Evolutionary conservation across 139 green algal species (phyloP).

Genomic region (Tetradesmus obliquus): DNA sequence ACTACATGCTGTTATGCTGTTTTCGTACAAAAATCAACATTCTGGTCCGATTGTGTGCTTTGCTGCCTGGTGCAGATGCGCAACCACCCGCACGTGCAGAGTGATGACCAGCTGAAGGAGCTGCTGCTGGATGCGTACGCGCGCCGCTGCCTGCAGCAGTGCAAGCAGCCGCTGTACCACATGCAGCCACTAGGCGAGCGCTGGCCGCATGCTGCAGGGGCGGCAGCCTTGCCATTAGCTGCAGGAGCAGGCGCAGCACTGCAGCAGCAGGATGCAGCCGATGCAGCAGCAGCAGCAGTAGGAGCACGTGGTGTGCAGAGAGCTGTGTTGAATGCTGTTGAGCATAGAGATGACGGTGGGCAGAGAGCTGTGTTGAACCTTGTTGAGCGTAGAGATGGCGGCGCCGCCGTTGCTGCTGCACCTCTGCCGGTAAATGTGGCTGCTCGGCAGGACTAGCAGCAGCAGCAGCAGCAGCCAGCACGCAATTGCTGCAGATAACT

Average conservation of each 20-base stretch:
- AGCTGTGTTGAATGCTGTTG: background rate
- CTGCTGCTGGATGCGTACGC: conserved; percentile 29
- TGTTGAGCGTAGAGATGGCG: too few species aligned
- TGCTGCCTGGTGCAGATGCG: conserved; percentile 1
- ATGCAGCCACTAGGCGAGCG: background rate
- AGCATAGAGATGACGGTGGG: too few species aligned
- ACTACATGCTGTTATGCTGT: too few species aligned
- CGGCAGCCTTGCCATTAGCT: background rate
- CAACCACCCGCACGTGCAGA: background rate
- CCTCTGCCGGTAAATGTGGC: too few species aligned
- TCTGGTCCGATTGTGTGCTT: background rate
- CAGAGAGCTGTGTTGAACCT: too few species aligned
- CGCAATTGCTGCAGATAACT: too few species aligned
- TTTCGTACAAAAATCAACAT: too few species aligned
- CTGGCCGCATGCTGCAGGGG: background rate
- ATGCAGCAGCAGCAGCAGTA: background rate
- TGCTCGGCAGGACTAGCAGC: background rate
- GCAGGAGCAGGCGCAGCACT: background rate
- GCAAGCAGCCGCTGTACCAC: conserved; percentile 33
- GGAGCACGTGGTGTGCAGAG: background rate
- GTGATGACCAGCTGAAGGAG: conserved; percentile 10
- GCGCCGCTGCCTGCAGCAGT: background rate
- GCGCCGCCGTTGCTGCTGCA: too few species aligned
- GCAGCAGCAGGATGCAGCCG: background rate
- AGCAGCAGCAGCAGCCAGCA: background rate